Conservation (phyloP, 768 basidiomycete genomes). For the Trametopsis cervina region DNA sequence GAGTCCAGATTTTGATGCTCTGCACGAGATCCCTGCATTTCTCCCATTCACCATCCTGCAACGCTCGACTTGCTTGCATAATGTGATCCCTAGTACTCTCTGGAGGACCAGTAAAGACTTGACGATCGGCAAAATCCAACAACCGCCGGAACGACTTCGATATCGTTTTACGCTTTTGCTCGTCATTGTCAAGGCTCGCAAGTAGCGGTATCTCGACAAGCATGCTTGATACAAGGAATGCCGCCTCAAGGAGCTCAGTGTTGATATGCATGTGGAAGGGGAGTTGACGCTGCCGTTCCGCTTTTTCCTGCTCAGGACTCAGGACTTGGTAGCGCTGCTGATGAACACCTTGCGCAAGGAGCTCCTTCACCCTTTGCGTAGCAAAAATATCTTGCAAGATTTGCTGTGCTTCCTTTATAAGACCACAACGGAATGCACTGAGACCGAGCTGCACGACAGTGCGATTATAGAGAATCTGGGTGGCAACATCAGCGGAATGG, state of each 20-base stretch:
- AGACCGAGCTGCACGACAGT: constrained; percentile 96
- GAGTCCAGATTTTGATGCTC: constrained; percentile 95
- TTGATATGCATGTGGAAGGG: constrained; percentile 99
- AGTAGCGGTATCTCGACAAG: constrained; percentile 93
- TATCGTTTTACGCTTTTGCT: constrained; percentile 85
- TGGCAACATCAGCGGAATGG: constrained; percentile 91
- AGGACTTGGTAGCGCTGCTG: constrained; percentile 83
- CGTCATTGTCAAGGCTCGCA: constrained; percentile 91
- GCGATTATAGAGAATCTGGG: constrained; percentile 97
- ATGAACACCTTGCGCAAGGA: constrained; percentile 94
- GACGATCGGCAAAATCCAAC: constrained; percentile 93
- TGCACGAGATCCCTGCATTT: constrained; percentile 89
- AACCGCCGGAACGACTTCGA: constrained; percentile 96
- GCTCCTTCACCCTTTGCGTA: constrained; percentile 94
- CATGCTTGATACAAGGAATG: constrained; percentile 98
- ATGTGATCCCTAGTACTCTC: constrained; percentile 98
- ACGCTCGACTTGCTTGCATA: constrained; percentile 96
- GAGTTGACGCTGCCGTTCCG: constrained; percentile 90
- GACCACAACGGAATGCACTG: constrained; percentile 91
- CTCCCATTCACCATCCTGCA: constrained; percentile 97
- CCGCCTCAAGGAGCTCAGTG: constrained; percentile 94
- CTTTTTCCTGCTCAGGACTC: constrained; percentile 93
- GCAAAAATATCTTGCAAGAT: constrained; percentile 94
- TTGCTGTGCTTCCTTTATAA: constrained; percentile 90
- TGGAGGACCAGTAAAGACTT: constrained; percentile 97